Evolutionary conservation across 176 grass and related monocot species (phyloP).

Genomic region (Cenchrus purpureus): DNA sequence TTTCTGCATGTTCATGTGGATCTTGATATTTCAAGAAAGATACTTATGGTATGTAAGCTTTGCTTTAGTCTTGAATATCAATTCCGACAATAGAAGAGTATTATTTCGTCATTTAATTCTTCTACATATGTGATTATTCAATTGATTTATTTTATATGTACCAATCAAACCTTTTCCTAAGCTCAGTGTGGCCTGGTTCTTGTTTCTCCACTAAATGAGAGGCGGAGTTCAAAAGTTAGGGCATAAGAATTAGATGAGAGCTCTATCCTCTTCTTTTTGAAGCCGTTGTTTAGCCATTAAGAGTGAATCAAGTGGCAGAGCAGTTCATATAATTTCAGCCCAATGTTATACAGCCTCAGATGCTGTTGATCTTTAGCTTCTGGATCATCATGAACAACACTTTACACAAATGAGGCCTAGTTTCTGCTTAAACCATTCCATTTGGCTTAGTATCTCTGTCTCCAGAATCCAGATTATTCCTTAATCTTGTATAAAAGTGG

Average conservation of each 20-base stretch:
- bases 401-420: conserved; percentile 27
- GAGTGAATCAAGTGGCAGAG: background rate
- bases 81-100: background rate
- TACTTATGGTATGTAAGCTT: conserved; percentile 52
- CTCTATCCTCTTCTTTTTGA: background rate
- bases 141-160: conserved; percentile 10
- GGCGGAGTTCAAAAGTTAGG: conserved; percentile 2
- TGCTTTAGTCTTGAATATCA: conserved; percentile 22
- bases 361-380: conserved; percentile 28
- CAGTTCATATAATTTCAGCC: conserved; percentile 30
- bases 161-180: conserved; percentile 21
- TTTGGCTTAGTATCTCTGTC: conserved; percentile 5
- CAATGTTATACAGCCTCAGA: conserved; percentile 17
- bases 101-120: background rate
- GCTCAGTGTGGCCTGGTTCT: background rate
- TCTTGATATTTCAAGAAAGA: conserved; percentile 70
- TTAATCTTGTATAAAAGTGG: conserved; percentile 27
- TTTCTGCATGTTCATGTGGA: conserved; percentile 55
- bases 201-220: conserved; percentile 6
- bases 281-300: conserved; percentile 3
- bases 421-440: conserved; percentile 26
- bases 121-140: conserved; percentile 29
- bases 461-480: background rate
- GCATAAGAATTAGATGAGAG: conserved; percentile 18
- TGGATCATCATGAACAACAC: conserved; percentile 19